Percentiles rank a stretch among this genome's conserved stretches.
Evolutionary conservation across 768 basidiomycete genomes (phyloP).

Genomic region (Trametes coccinea): DNA sequence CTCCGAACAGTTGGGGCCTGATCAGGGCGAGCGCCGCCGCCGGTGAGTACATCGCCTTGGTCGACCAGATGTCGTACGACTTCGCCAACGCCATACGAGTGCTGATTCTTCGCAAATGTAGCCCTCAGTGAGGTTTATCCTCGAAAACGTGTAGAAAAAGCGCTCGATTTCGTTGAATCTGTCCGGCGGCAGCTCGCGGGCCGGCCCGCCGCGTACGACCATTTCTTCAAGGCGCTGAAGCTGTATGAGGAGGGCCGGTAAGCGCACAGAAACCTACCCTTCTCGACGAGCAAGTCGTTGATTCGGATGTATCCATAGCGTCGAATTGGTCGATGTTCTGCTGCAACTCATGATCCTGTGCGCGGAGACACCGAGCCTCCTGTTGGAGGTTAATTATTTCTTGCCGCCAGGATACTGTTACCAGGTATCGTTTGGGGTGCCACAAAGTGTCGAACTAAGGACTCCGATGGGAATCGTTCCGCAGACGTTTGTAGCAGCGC

Average conservation of each 20-base stretch:
- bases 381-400: slow-evolving; percentile 3
- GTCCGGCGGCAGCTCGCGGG: not conserved
- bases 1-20: not conserved
- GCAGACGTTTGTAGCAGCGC: not conserved
- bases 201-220: not conserved
- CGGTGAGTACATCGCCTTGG: not conserved
- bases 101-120: not conserved
- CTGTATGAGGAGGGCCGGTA: slow-evolving; percentile 6
- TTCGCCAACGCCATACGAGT: not conserved
- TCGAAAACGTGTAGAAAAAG: not conserved
- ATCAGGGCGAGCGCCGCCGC: not conserved
- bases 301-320: not conserved
- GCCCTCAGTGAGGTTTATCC: not conserved
- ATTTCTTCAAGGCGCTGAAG: slow-evolving; percentile 11
- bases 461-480: not conserved
- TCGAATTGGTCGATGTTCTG: slow-evolving; percentile 5
- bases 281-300: too few relatives aligned
- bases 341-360: slow-evolving; percentile 9
- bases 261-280: not conserved
- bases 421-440: not conserved
- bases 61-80: too few relatives aligned
- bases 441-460: not conserved
- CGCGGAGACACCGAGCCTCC: not conserved
- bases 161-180: slow-evolving; percentile 1
- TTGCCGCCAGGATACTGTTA: not conserved